These are phyloP conservation scores for Saccharomycopsis vini DNA, from an alignment of 805 yeast species.

Conservation along the genomic window DNA sequence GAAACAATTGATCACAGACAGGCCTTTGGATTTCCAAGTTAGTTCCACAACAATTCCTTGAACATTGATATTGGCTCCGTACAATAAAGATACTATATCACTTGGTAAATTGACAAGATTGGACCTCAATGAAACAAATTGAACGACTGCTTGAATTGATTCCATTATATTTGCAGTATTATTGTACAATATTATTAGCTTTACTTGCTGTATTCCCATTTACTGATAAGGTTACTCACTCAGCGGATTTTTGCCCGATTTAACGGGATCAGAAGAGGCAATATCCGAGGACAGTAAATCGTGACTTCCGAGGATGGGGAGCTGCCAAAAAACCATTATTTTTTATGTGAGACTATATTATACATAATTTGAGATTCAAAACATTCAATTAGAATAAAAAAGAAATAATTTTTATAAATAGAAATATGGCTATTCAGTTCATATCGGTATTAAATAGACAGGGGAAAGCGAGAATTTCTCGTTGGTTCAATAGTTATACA, in stretches of 20 bases:
- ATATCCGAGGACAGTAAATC: too few relatives aligned
- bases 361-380: too few relatives aligned
- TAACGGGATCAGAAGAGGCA: too few relatives aligned
- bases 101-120: conserved; percentile 50
- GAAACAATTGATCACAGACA: conserved; percentile 22
- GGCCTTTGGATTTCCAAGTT: conserved; percentile 24
- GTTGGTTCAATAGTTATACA: conserved; percentile 53
- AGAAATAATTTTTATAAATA: too few relatives aligned
- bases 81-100: conserved; percentile 35
- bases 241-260: too few relatives aligned
- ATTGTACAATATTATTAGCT: too few relatives aligned
- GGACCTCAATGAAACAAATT: conserved; percentile 32
- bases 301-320: too few relatives aligned
- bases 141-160: conserved; percentile 24
- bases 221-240: too few relatives aligned
- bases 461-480: conserved; percentile 81
- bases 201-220: too few relatives aligned
- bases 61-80: conserved; percentile 41
- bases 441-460: conserved; percentile 81
- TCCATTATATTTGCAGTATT: conserved; percentile 15
- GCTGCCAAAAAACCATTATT: too few relatives aligned
- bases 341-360: too few relatives aligned
- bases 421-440: conserved; percentile 69
- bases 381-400: too few relatives aligned
- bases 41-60: conserved; percentile 52